A percentile compares a stretch with the other conserved stretches of the same genome.
Evolutionary conservation across 2,329 filamentous ascomycete genomes (phyloP).

Genomic region (Fusarium compactum): DNA sequence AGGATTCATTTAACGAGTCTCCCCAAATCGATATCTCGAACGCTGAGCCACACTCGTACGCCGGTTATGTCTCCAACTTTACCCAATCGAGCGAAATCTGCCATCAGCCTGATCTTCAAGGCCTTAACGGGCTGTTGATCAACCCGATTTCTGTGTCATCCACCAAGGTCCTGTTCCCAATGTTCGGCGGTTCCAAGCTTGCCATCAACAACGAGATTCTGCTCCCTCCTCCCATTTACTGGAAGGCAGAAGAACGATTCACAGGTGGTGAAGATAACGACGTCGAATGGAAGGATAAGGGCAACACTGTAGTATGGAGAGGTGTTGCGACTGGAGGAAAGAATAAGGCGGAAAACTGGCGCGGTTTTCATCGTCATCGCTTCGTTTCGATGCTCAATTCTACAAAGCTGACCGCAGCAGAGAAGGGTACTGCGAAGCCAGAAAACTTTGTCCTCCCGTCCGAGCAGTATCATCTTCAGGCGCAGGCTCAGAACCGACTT

Average conservation of each 20-base stretch:
- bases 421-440: slow-evolving; percentile 56
- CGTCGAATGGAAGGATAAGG: slow-evolving; percentile 68
- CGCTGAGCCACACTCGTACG: slow-evolving; percentile 62
- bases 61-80: slow-evolving; percentile 72
- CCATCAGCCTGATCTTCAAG: slow-evolving; percentile 73
- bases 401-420: slow-evolving; percentile 65
- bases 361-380: slow-evolving; percentile 78
- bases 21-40: slow-evolving; percentile 60
- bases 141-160: slow-evolving; percentile 68
- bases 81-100: slow-evolving; percentile 72
- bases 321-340: slow-evolving; percentile 75
- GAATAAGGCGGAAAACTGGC: slow-evolving; percentile 73
- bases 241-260: slow-evolving; percentile 72
- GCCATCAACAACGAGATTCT: slow-evolving; percentile 78
- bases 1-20: slow-evolving; percentile 59
- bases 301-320: slow-evolving; percentile 69
- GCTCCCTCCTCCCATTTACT: slow-evolving; percentile 77
- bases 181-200: slow-evolving; percentile 77
- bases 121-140: slow-evolving; percentile 74
- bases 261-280: slow-evolving; percentile 67
- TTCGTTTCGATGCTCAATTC: slow-evolving; percentile 80
- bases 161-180: slow-evolving; percentile 69
- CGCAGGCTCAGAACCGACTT: slow-evolving; percentile 59
- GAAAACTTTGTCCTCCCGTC: slow-evolving; percentile 68
- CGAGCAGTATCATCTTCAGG: slow-evolving; percentile 60